phyloP scores from a whole-genome alignment of 2,329 filamentous ascomycete species.

The Microdochium nivale region DNA sequence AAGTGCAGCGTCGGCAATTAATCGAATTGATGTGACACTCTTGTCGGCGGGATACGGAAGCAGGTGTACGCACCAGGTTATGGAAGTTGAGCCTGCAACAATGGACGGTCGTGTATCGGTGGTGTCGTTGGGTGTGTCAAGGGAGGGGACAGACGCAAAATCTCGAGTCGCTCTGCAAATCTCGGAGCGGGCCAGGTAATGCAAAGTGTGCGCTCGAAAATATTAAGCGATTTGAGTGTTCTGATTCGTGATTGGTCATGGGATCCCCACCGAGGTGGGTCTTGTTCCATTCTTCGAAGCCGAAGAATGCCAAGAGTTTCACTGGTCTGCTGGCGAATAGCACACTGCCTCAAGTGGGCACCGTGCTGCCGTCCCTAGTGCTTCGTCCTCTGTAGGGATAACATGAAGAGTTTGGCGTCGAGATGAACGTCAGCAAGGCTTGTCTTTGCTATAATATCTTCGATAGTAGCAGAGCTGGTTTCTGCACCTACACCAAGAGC shows the following conservation, averaged over 20 bases:
- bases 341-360: no score
- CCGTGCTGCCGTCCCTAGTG: no score
- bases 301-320: no score
- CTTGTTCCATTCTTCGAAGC: not conserved
- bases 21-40: not conserved
- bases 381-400: no score
- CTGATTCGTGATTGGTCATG: constrained; percentile 8
- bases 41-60: not conserved
- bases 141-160: constrained; percentile 11
- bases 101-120: constrained; percentile 24
- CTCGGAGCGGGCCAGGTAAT: constrained; percentile 4
- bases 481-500: no score
- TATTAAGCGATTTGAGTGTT: constrained; percentile 16
- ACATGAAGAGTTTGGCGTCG: no score
- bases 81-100: constrained; percentile 24
- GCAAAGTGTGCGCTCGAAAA: constrained; percentile 18
- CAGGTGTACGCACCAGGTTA: constrained; percentile 21
- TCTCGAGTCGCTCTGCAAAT: constrained; percentile 9
- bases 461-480: no score
- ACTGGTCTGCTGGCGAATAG: no score
- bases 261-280: not conserved
- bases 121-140: constrained; percentile 12
- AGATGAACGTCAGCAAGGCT: no score
- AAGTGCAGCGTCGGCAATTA: not conserved
- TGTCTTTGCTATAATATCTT: no score